These are phyloP conservation scores for Tuber microsphaerosporum DNA, from an alignment of 495 filamentous ascomycete genomes.

Conservation along the genomic window DNA sequence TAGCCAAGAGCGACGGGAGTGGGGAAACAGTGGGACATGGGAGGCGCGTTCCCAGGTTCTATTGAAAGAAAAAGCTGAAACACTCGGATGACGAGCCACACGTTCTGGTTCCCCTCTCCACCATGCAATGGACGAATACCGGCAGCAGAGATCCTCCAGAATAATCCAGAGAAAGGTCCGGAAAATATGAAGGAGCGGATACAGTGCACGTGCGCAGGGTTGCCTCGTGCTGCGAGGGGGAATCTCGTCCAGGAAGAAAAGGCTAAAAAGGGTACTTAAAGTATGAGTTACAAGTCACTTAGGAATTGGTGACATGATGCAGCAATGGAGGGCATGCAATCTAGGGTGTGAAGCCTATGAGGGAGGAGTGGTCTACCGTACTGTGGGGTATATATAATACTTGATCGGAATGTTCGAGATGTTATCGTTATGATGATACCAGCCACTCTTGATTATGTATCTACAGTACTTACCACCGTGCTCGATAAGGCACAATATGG, in stretches of 20 bases:
- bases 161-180: constrained; percentile 54
- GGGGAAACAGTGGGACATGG: constrained; percentile 62
- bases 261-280: constrained; percentile 50
- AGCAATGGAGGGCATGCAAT: constrained; percentile 44
- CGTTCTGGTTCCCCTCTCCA: background rate
- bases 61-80: constrained; percentile 10
- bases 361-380: background rate
- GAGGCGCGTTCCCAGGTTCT: constrained; percentile 44
- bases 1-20: constrained; percentile 54
- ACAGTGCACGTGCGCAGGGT: constrained; percentile 61
- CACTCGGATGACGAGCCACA: background rate
- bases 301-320: constrained; percentile 68
- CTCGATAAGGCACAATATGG: background rate
- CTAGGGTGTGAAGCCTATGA: background rate
- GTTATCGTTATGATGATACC: background rate
- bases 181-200: constrained; percentile 52
- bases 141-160: constrained; percentile 56
- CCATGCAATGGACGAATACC: constrained; percentile 44
- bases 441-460: background rate
- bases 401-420: background rate
- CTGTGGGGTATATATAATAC: too few species aligned
- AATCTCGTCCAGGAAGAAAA: constrained; percentile 59
- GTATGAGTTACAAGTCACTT: constrained; percentile 54
- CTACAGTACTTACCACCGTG: background rate
- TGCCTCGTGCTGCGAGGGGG: constrained; percentile 54